phyloP scores from a whole-genome alignment of 2,329 filamentous ascomycete species.

The Sporothrix brasiliensis region DNA sequence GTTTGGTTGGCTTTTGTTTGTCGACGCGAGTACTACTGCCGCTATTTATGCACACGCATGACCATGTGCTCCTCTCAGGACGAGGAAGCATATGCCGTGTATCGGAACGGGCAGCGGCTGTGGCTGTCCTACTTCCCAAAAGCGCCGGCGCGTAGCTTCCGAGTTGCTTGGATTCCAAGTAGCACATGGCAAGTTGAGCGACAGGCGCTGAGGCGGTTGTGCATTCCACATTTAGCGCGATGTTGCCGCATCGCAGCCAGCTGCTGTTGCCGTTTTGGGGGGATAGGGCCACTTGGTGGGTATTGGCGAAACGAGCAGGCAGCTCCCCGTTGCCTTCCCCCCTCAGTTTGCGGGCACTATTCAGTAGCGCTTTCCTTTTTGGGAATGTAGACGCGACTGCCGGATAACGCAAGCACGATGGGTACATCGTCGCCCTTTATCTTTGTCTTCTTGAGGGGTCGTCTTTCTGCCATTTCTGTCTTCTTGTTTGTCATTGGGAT shows the following conservation, averaged over 20 bases:
- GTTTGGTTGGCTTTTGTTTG: background rate
- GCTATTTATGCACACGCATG: background rate
- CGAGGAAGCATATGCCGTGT: background rate
- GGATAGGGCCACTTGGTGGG: slow-evolving; percentile 16
- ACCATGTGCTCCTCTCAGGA: background rate
- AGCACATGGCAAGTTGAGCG: background rate
- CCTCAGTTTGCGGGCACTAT: slow-evolving; percentile 14
- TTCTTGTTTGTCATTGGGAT: slow-evolving; percentile 13
- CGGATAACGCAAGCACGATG: background rate
- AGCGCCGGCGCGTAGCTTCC: background rate
- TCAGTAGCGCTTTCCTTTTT: slow-evolving; percentile 29
- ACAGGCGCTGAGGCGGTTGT: slow-evolving; percentile 5
- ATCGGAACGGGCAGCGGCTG: slow-evolving; percentile 2
- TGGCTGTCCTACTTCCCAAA: background rate
- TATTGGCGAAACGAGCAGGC: slow-evolving; percentile 6
- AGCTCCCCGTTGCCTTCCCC: background rate
- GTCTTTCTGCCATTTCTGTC: background rate
- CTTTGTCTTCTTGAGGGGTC: slow-evolving; percentile 16
- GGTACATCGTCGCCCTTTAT: slow-evolving; percentile 22
- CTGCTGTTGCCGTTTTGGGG: slow-evolving; percentile 1
- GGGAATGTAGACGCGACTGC: slow-evolving; percentile 33
- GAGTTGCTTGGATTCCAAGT: background rate
- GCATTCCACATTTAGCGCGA: slow-evolving; percentile 19
- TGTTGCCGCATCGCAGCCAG: background rate
- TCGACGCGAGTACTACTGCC: background rate